Conservation (phyloP, 2,329 filamentous ascomycete genomes). For the Myriosclerotinia duriaeana region DNA sequence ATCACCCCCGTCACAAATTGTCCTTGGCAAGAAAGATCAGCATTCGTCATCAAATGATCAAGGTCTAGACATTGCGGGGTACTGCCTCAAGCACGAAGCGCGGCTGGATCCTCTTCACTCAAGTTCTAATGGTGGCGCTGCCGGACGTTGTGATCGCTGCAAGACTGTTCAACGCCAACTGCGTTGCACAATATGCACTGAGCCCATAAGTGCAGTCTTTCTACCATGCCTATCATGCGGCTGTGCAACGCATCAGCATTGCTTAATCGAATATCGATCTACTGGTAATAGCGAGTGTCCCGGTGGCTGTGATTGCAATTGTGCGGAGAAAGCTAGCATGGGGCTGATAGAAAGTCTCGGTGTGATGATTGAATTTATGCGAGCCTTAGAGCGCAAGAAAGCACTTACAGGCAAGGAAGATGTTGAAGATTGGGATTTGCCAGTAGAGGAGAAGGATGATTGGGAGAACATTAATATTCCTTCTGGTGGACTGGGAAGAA, state of each 20-base stretch:
- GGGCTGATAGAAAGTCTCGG: constrained; percentile 63
- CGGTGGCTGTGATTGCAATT: constrained; percentile 64
- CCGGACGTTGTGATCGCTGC: constrained; percentile 52
- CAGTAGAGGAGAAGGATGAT: constrained; percentile 32
- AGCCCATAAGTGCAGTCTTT: constrained; percentile 60
- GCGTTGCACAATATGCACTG: constrained; percentile 61
- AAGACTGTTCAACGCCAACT: constrained; percentile 57
- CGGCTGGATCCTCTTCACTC: constrained; percentile 58
- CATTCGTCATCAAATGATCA: constrained; percentile 49
- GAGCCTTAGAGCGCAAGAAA: constrained; percentile 26
- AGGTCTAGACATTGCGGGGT: constrained; percentile 61
- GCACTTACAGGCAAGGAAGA: constrained; percentile 26
- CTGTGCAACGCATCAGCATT: constrained; percentile 60
- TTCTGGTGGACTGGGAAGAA: constrained; percentile 30
- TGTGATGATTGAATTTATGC: constrained; percentile 41
- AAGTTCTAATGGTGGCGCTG: constrained; percentile 45
- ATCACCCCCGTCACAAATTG: constrained; percentile 49
- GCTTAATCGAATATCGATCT: constrained; percentile 41
- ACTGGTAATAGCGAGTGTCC: constrained; percentile 54
- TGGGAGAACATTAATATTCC: constrained; percentile 34
- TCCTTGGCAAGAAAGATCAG: constrained; percentile 57
- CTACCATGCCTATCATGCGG: constrained; percentile 62
- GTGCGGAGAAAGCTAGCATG: constrained; percentile 55
- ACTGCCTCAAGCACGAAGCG: constrained; percentile 62
- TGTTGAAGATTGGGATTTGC: constrained; percentile 31